Evolutionary conservation across 2,329 filamentous ascomycete genomes (phyloP).

Genomic region (Diplodia corticola): DNA sequence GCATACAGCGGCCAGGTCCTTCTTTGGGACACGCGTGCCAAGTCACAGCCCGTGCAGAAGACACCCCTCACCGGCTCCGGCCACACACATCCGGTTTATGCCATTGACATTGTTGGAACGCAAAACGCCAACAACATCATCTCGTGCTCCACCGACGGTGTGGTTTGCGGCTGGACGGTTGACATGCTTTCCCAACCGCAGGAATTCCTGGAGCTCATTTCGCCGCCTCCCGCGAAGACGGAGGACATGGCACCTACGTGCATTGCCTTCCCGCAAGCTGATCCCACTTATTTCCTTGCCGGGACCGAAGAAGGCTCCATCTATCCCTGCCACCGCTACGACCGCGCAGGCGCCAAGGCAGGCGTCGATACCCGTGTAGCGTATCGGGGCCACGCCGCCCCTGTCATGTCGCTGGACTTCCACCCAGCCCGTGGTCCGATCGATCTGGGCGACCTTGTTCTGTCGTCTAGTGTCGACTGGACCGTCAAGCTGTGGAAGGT

Average conservation of each 20-base stretch:
- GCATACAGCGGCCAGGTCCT: conserved; percentile 96
- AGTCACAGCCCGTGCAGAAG: conserved; percentile 82
- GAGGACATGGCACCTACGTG: conserved; percentile 95
- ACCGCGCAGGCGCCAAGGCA: conserved; percentile 94
- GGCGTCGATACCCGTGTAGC: conserved; percentile 86
- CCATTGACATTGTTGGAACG: conserved; percentile 91
- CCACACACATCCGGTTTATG: conserved; percentile 95
- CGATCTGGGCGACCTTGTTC: conserved; percentile 88
- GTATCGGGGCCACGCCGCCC: conserved; percentile 88
- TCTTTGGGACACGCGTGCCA: conserved; percentile 92
- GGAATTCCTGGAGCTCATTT: conserved; percentile 84
- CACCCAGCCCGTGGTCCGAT: conserved; percentile 90
- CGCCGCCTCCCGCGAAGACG: conserved; percentile 75
- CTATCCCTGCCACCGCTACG: conserved; percentile 94
- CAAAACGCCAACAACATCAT: conserved; percentile 99
- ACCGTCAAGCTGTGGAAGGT: conserved; percentile 97
- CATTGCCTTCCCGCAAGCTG: conserved; percentile 90
- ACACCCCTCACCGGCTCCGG: conserved; percentile 92
- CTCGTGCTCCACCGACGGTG: conserved; percentile 92
- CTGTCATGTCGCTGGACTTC: conserved; percentile 95
- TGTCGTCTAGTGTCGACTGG: conserved; percentile 94
- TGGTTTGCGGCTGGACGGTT: conserved; percentile 95
- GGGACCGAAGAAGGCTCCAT: conserved; percentile 96
- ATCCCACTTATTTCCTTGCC: conserved; percentile 96
- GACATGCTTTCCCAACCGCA: conserved; percentile 98